A percentile compares a stretch with the other conserved stretches of the same genome.
phyloP scores from a whole-genome alignment of 2,329 filamentous ascomycete genomes.

The Colletotrichum aenigma region DNA sequence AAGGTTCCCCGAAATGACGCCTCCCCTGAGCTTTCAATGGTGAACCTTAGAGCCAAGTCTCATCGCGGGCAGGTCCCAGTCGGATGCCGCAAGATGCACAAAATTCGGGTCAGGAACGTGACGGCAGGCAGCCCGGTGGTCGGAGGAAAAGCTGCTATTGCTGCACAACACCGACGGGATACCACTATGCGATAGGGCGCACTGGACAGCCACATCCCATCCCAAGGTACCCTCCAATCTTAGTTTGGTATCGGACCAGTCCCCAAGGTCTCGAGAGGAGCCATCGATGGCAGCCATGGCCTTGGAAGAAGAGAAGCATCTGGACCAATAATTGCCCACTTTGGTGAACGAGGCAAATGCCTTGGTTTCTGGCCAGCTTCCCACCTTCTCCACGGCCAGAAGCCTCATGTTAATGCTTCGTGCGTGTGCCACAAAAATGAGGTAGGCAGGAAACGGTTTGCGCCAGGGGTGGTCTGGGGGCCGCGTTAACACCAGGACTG shows the following conservation, averaged over 20 bases:
- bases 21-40: slow-evolving; percentile 5
- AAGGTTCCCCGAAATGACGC: slow-evolving; percentile 2
- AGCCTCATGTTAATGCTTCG: slow-evolving; percentile 6
- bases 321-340: slow-evolving; percentile 14
- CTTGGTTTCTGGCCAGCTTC: slow-evolving; percentile 3
- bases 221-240: neutral
- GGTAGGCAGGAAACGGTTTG: neutral
- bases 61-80: neutral
- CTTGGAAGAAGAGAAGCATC: neutral
- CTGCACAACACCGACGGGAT: neutral
- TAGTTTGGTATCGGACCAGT: neutral
- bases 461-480: neutral
- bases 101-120: slow-evolving; percentile 7
- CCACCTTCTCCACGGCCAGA: neutral
- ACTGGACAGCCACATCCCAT: slow-evolving; percentile 4
- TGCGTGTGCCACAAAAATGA: neutral
- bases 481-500: neutral
- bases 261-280: neutral
- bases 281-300: neutral
- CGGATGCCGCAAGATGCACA: neutral
- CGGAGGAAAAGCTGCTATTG: neutral
- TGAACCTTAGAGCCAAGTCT: neutral
- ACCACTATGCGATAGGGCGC: neutral
- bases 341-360: slow-evolving; percentile 4
- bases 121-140: neutral